A percentile compares a stretch with the other conserved stretches of the same genome.
Evolutionary conservation across 768 basidiomycete species (phyloP).

Genomic region (Astraeus odoratus): DNA sequence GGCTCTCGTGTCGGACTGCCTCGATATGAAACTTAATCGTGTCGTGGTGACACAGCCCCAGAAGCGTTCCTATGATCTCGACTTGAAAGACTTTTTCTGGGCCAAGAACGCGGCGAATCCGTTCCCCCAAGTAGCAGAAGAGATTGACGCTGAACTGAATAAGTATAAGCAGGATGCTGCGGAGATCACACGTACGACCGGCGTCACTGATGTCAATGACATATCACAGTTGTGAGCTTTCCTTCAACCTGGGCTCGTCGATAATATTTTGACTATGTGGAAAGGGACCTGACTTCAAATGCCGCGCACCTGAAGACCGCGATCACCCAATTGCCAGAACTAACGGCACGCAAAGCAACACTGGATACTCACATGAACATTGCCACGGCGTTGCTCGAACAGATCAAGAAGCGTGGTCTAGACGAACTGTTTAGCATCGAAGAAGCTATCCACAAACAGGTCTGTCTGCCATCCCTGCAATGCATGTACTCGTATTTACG

Average conservation of each 20-base stretch:
- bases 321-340: conserved; percentile 92
- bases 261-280: conserved; percentile 6
- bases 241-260: not conserved
- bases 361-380: conserved; percentile 99
- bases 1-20: conserved; percentile 93
- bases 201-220: conserved; percentile 93
- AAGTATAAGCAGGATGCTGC: conserved; percentile 94
- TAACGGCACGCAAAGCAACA: conserved; percentile 93
- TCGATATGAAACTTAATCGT: conserved; percentile 94
- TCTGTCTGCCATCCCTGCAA: conserved; percentile 20
- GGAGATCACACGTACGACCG: conserved; percentile 93
- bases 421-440: conserved; percentile 98
- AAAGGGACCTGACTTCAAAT: conserved; percentile 84
- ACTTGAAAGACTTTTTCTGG: conserved; percentile 99
- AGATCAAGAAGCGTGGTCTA: conserved; percentile 90
- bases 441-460: conserved; percentile 85
- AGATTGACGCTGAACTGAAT: conserved; percentile 88
- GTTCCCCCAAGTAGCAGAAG: conserved; percentile 97
- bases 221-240: conserved; percentile 80
- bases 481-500: not conserved
- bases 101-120: conserved; percentile 91
- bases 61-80: conserved; percentile 88
- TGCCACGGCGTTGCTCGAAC: conserved; percentile 87
- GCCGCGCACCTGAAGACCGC: conserved; percentile 94
- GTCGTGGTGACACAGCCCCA: conserved; percentile 74